Base-by-base conservation (phyloP, 257 asterid species). In the Primulina huaijiensis region DNA sequence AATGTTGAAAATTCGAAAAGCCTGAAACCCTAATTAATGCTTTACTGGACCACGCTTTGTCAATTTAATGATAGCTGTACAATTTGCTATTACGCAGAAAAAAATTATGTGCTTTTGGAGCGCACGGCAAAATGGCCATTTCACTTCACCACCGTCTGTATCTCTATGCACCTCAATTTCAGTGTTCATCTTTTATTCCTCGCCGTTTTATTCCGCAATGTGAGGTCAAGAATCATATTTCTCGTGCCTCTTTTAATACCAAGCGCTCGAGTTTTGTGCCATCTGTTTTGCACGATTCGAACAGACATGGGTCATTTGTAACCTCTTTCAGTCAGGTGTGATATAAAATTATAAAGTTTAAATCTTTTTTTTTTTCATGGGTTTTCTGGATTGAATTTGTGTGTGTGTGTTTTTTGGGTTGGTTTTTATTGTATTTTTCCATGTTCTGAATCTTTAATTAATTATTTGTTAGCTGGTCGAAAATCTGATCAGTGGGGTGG, bases 401-500 rank as follows among this genome's bases (percentile, higher is more conserved):
- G 43, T 25, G n/a, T 40, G 6, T 19, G 25, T 3, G 5, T 5
- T 46, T 63, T 52, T 10, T 8, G 35, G 7, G 19, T 27, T 35
- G 59, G 14, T 19, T 34, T n/a, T 1, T 2, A n/a, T 65, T 33
- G 31, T 31, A 14, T 29, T 53, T 23, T 53, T 25, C 6, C 8
- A 30, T 34, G n/a, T 50, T 46, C 46, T 0, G 3, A 37, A 33
- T 14, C 14, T 59, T 62, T 38, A 55, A 5, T 56, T 67, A 21
- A 57, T 29, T 58, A 56, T 23, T 55, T 25, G 29, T 50, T 64
- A 93, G 99, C 72, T 93, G 85, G 82, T 93, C 16, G 97, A 93
- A 82, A 27, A 74, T 63, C 78, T 93, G 81, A 87, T 90, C 65
- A 87, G 83, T 62, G 88, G 97, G 40, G 87, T 80, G 62, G 95